phyloP scores from a whole-genome alignment of 163 green algal genomes.

The Chlamydomonas reinhardtii region DNA sequence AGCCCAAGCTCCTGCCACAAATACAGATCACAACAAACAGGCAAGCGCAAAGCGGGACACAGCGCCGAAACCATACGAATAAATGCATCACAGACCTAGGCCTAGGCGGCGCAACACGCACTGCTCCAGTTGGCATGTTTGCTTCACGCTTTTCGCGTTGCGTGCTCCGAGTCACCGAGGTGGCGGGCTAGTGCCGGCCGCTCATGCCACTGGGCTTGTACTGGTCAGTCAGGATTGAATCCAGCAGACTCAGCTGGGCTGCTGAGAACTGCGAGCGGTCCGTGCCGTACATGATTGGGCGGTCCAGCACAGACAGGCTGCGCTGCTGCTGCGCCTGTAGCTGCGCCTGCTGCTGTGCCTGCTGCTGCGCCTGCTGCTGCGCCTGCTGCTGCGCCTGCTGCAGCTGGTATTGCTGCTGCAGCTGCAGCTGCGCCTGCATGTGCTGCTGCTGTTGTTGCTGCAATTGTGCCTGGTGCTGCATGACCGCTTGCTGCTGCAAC shows the following conservation, averaged over 20 bases:
- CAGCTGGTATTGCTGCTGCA: background rate
- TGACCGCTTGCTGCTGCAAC: background rate
- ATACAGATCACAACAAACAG: no score
- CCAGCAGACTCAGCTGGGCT: constrained; percentile 37
- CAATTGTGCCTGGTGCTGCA: background rate
- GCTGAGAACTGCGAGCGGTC: constrained; percentile 39
- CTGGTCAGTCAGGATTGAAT: constrained; percentile 33
- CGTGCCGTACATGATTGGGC: constrained; percentile 43
- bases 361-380: background rate
- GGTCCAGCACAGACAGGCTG: constrained; percentile 34
- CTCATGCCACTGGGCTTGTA: background rate
- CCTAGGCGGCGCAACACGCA: no score
- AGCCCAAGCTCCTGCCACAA: no score
- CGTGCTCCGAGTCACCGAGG: no score
- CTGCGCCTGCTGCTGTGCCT: background rate
- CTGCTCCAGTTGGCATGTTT: no score
- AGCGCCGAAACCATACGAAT: no score
- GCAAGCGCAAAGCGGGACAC: no score
- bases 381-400: background rate
- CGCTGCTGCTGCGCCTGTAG: background rate
- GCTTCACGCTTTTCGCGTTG: no score
- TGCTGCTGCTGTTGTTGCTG: background rate
- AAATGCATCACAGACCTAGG: no score
- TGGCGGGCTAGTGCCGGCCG: background rate
- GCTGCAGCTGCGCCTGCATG: background rate